Evolutionary conservation across 495 filamentous ascomycete genomes (phyloP).

Genomic region (Xylaria intraflava): DNA sequence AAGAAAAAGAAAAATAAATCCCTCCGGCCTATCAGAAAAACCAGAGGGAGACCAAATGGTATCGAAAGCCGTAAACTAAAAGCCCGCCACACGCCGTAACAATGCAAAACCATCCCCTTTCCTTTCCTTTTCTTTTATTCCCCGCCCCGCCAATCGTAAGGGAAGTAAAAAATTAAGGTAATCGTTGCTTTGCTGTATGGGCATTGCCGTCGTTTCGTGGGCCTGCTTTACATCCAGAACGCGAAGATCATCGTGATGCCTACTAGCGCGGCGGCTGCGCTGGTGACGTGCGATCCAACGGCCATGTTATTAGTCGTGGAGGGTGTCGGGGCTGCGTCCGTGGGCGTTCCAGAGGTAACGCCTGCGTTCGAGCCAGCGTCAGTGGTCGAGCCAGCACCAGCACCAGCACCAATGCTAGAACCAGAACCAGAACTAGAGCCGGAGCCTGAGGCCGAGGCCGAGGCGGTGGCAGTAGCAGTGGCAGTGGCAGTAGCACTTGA

Average conservation of each 20-base stretch:
- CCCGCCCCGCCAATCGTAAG: background rate
- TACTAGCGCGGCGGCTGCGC: slow-evolving; percentile 43
- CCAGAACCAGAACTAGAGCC: background rate
- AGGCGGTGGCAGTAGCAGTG: too few species aligned
- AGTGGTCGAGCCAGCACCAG: background rate
- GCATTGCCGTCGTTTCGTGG: background rate
- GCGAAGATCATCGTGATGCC: slow-evolving; percentile 49
- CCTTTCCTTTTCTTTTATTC: background rate
- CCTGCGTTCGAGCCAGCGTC: background rate
- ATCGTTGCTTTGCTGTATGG: too few species aligned
- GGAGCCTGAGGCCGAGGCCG: too few species aligned
- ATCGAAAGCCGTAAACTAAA: background rate
- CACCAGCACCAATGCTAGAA: background rate
- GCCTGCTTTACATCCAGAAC: slow-evolving; percentile 35
- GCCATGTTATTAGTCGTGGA: slow-evolving; percentile 14
- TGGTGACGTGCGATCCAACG: slow-evolving; percentile 22
- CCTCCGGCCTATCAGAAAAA: background rate
- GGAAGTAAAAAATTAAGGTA: too few species aligned
- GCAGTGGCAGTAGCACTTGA: slow-evolving; percentile 21
- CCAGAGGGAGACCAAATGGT: background rate
- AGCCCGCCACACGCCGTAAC: background rate
- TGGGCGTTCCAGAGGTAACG: too few species aligned
- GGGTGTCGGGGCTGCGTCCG: slow-evolving; percentile 10
- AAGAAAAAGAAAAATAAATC: background rate
- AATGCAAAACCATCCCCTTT: too few species aligned